Base-by-base conservation (phyloP, 2,329 filamentous ascomycete species). In the Hypoxylon sp. region DNA sequence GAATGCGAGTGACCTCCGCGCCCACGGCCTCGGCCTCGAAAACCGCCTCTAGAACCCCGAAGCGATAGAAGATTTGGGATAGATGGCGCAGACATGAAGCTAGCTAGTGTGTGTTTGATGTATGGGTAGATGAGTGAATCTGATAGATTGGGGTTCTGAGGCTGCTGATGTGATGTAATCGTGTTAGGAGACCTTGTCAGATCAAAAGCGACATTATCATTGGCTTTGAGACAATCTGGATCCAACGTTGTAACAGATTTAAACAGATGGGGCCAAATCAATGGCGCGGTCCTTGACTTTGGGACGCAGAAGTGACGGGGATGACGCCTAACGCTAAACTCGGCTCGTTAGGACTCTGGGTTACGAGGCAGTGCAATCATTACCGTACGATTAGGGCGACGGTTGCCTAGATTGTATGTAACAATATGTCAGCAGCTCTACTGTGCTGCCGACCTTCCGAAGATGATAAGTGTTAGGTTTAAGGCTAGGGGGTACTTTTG, bases 1-100 rank as follows among this genome's bases (percentile, higher is more conserved):
- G 70, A 60, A 23, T 72, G 45, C 21, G 71, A 49, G 25, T 69
- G 46, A 43, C 75, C 72, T 30, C 75, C 74, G 38, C 73, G 69
- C 28, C 74, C 74, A 69, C 72, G 70, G n/a, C 76, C 74, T 11
- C 78, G 74, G 58, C 75, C 78, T 68, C 77, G 79, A 49, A 81
- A 82, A 58, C 80, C 81, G 28, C 80, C 84, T 74, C 82, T 82
- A 84, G 78, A 76, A 73, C 84, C 76, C 77, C 86, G 77, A 81
- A 84, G 84, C 76, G 76, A 92, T 77, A 82, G 88, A 34, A 97
- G 86, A 75, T 97, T 95, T 2, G 94, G 93, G 49, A 97, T 97
- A 23, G 90, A 87, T 43, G 89, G 82, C 30, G 90, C 87, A 50
- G 91, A 87, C 91, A 94, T 94, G 65, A 73, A 32, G 23, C 9